Evolutionary conservation across 2,329 filamentous ascomycete species (phyloP), one percentile per base, ranked within the genome.

Genomic region (Verticillium zaregamsianum): DNA sequence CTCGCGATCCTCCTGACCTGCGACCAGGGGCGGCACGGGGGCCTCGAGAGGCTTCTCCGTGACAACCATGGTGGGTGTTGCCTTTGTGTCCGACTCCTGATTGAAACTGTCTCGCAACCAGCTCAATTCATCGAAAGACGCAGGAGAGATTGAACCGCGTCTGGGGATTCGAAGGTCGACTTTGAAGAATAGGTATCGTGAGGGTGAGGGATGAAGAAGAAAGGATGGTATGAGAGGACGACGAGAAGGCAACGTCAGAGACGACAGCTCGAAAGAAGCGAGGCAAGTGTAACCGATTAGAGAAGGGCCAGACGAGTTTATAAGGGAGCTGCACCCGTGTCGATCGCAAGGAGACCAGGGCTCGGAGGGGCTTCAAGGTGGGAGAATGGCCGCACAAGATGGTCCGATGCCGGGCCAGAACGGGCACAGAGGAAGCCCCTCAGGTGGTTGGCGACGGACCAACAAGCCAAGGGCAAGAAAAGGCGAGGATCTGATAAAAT

Each of bases 401-500:
- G 14, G 15, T 32, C 54, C 54, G 54, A 55, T 55, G 54, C 54
- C 54, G 54, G 54, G 54, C 25, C 31, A 15, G 28, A 33, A 32
- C 6, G 3, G 11, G 7, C 20, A 25, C 9, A 25, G 15, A 8
- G 5, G 33, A 9, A 11, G 33, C 33, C 20, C 23, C 23, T 25
- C 9, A 25, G 49, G 28, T 6, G 28, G 20, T n/a, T 25, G 17
- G 12, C 25, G 20, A 17, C n/a, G 31, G 54, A 20, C 20, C 49
- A 54, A 54, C 49, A 32, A 11, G 54, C 25, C 12, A 31, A 55
- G 54, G 54, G 31, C 25, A 55, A 55, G 31, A 55, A 55, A 55
- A 55, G 45, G 45, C 45, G 45, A 52, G 45, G 54, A 55, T 55
- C 54, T 55, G 54, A 55, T 55, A 55, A 55, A 32, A 55, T 55